Base-by-base conservation (phyloP, 768 basidiomycete genomes). In the Boletus subparvulus region DNA sequence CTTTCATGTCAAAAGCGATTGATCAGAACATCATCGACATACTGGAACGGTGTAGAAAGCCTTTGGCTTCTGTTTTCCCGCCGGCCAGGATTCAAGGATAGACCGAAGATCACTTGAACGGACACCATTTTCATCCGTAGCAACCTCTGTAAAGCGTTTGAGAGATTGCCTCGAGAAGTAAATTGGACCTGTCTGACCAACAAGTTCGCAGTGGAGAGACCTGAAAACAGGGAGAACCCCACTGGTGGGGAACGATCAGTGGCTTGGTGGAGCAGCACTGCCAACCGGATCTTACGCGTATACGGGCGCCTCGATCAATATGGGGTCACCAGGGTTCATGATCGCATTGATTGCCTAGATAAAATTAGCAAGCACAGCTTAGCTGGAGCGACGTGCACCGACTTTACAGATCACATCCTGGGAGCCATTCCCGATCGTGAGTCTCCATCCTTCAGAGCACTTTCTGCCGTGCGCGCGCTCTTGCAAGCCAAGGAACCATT, bases 361-460 rank as follows among this genome's bases (percentile, higher is more conserved):
- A 19, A 56, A 50, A 59, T 57, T 36, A 49, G 51, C 44, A 61
- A 32, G 47, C 26, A 59, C 44, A 55, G 62, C 24, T 28, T 36
- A 2, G 36, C 21, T 16, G 12, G 16, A 16, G 24, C 10, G 37
- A 47, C 26, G 36, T 36, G 44, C 43, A 55, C 54, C 0, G 62
- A 90, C 93, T 82, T 95, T 97, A 75, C 80, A 88, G 48, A 98
- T 83, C 61, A 93, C 68, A 76, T 97, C 94, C 73, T 97, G 95
- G 43, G 90, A 91, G 12, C 95, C 95, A 40, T 80, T 79, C 2
- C 94, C 93, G 11, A 97, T 75, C 41, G 83, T 85, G 11, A 94
- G 69, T 42, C 77, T 75, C 94, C 94, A 98, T 8, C 84, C 86
- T 61, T 83, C 84, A 3, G 77, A 80, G 42, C 64, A 69, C 47